Evolutionary conservation across 257 asterid species (phyloP), one percentile per base, ranked within the genome.

Genomic region (Plectranthus barbatus): DNA sequence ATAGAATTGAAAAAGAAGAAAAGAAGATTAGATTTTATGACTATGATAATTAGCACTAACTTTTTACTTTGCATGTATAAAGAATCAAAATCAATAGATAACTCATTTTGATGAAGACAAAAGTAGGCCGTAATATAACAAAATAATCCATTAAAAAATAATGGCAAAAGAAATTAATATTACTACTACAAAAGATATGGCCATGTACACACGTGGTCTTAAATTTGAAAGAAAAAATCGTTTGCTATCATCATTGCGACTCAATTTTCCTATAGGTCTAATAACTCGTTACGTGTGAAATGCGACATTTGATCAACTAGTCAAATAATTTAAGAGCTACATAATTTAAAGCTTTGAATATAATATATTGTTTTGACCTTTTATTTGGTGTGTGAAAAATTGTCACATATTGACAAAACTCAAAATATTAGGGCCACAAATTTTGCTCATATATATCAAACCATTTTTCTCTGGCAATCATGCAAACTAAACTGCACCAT

Each of bases 361-460:
- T 5, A n/a, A n/a, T n/a, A n/a, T 64, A n/a, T 56, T 57, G 0
- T 64, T 12, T 64, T 61, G 60, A 70, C 56, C 57, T 12, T 40
- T 60, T 33, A 42, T 6, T 11, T 21, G 29, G n/a, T n/a, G n/a
- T n/a, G n/a, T n/a, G n/a, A n/a, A n/a, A 20, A n/a, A 15, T 36
- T 23, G 37, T 37, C 40, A 19, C 42, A 29, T 10, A 3, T 54
- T 41, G 62, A 64, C 26, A 56, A 41, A 29, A 40, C 37, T 17
- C 31, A 9, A 26, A 60, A 40, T 8, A 36, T 47, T 47, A 47
- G 37, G 72, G 40, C 65, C 64, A 55, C 66, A 4, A 20, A 49
- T 33, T 31, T 49, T 48, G 21, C 45, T 49, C 42, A 3, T 14
- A 21, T 24, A 1, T 2, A 4, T 37, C 9, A 7, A 39, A 19